Evolutionary conservation across 441 rosid genomes (phyloP).

Genomic region (Corymbia citriodora): DNA sequence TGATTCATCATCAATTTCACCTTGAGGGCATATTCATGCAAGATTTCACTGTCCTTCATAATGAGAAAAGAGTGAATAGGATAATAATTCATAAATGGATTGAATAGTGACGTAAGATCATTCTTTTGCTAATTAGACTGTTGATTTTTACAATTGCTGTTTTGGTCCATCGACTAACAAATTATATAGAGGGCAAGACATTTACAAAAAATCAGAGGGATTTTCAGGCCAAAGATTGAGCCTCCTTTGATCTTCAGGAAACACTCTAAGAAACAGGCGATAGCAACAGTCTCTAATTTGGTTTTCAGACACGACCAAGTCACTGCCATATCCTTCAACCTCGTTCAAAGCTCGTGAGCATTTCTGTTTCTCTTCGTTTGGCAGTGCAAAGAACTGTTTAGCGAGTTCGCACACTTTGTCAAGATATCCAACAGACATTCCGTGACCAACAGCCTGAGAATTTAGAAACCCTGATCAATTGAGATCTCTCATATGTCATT

Average conservation of each 20-base stretch:
- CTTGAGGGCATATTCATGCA: background rate
- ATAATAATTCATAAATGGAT: background rate
- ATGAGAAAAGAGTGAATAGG: background rate
- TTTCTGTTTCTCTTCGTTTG: slow-evolving; percentile 8
- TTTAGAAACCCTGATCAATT: background rate
- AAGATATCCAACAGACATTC: slow-evolving; percentile 9
- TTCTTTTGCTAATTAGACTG: background rate
- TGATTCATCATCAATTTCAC: background rate
- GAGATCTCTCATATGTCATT: background rate
- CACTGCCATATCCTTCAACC: slow-evolving; percentile 18
- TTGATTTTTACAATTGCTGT: background rate
- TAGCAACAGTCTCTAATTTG: slow-evolving; percentile 13
- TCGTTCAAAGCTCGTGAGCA: slow-evolving; percentile 1
- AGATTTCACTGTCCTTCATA: background rate
- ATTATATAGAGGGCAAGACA: background rate
- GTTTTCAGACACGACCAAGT: slow-evolving; percentile 2
- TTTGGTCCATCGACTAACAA: background rate
- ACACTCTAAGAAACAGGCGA: slow-evolving; percentile 19
- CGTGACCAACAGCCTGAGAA: slow-evolving; percentile 12
- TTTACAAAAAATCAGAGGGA: slow-evolving; percentile 6
- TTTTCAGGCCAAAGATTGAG: slow-evolving; percentile 20
- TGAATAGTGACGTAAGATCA: background rate
- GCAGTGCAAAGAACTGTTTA: background rate
- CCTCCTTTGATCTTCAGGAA: slow-evolving; percentile 16
- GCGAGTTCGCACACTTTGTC: slow-evolving; percentile 10